Conservation (phyloP, 352 stramenopile species). For the Elongisporangium anandrum region DNA sequence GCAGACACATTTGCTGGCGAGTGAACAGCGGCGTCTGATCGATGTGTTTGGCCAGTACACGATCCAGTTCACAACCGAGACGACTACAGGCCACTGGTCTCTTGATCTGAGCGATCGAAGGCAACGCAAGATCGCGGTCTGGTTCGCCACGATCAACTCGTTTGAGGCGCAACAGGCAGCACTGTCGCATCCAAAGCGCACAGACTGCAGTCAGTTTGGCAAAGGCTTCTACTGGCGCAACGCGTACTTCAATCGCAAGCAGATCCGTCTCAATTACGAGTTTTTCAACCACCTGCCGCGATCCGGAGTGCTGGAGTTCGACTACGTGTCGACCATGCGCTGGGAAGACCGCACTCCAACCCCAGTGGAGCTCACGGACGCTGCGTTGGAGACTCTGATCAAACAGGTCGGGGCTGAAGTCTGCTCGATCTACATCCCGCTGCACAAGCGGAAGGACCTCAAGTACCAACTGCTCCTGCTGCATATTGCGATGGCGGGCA, state of each 20-base stretch:
- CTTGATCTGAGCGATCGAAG: conserved; percentile 45
- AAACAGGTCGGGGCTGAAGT: conserved; percentile 54
- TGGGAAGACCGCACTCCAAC: conserved; percentile 38
- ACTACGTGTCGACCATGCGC: conserved; percentile 54
- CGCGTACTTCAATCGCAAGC: conserved; percentile 50
- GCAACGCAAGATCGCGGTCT: conserved; percentile 61
- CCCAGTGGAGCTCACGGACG: conserved; percentile 25
- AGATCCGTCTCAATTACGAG: conserved; percentile 38
- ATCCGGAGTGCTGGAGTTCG: conserved; percentile 59
- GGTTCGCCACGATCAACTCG: conserved; percentile 63
- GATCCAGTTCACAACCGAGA: conserved; percentile 58
- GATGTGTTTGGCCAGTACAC: conserved; percentile 33
- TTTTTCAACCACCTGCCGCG: conserved; percentile 58
- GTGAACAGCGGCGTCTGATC: conserved; percentile 54
- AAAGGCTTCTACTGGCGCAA: conserved; percentile 63
- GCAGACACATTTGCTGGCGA: conserved; percentile 27
- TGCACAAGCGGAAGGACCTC: conserved; percentile 64
- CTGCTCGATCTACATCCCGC: conserved; percentile 62
- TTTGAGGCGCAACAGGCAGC: conserved; percentile 19
- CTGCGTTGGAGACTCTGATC: conserved; percentile 32
- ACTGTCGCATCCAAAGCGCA: conserved; percentile 39
- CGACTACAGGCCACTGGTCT: conserved; percentile 56
- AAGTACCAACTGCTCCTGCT: conserved; percentile 73
- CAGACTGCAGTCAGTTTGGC: conserved; percentile 56
- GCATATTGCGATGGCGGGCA: conserved; percentile 50